Conservation (phyloP, 768 basidiomycete genomes). For the Trametes cinnabarina region DNA sequence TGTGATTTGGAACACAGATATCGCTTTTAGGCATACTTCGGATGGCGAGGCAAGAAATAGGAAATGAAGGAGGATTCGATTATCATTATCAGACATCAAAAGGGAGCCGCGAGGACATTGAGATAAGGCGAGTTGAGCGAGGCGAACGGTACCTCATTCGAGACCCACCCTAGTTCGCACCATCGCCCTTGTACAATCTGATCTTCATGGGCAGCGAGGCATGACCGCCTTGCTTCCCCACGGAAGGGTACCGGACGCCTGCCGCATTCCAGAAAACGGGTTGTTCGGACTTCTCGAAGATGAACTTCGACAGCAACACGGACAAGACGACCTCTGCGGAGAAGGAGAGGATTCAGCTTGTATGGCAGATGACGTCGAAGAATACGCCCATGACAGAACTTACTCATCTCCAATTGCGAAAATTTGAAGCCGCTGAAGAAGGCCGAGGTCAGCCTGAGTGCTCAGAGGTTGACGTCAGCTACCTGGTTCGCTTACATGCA, state of each 20-base stretch:
- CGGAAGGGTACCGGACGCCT: constrained; percentile 7
- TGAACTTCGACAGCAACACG: constrained; percentile 6
- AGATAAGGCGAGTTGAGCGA: too few relatives aligned
- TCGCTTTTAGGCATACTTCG: too few relatives aligned
- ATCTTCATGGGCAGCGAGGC: constrained; percentile 2
- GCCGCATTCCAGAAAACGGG: constrained; percentile 2
- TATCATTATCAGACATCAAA: too few relatives aligned
- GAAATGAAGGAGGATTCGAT: too few relatives aligned
- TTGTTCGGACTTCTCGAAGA: constrained; percentile 7
- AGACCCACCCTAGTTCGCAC: too few relatives aligned
- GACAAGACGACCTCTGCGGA: constrained; percentile 7
- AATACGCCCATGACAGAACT: neutral
- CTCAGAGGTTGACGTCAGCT: too few relatives aligned
- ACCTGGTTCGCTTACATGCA: constrained; percentile 3
- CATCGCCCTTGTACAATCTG: neutral
- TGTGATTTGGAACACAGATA: too few relatives aligned
- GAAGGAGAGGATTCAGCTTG: too few relatives aligned
- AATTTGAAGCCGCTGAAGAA: constrained; percentile 20
- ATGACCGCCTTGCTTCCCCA: neutral
- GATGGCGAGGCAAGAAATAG: too few relatives aligned
- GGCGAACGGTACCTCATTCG: too few relatives aligned
- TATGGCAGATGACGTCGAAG: too few relatives aligned
- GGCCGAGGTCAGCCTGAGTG: neutral
- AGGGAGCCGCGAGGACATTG: too few relatives aligned
- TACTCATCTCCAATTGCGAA: constrained; percentile 24